Percentiles rank a stretch among this genome's conserved stretches.
Evolutionary conservation across 1,139 yeast genomes (phyloP).

Genomic region (Insectozyma bohioensis): DNA sequence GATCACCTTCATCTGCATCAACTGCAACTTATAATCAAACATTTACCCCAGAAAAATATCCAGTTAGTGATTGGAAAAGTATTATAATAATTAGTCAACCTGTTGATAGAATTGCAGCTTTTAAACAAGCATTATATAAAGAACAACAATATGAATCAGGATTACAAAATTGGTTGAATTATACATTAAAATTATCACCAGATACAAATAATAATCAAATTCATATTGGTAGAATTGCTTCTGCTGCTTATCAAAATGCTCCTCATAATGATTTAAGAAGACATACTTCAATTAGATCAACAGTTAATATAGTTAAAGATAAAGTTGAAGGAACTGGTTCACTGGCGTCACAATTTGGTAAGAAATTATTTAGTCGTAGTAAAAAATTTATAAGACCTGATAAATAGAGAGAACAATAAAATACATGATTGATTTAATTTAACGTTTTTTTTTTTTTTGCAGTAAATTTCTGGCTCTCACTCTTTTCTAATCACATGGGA

Average conservation of each 20-base stretch:
- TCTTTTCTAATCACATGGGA: no score
- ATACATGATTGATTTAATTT: no score
- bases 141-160: conserved; percentile 48
- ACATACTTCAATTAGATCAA: conserved; percentile 42
- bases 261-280: conserved; percentile 45
- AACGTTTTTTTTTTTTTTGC: background rate
- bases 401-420: conserved; percentile 11
- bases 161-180: conserved; percentile 46
- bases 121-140: conserved; percentile 40
- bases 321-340: conserved; percentile 44
- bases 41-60: conserved; percentile 21
- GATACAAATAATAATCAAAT: conserved; percentile 33
- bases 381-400: conserved; percentile 34
- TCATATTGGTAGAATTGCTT: conserved; percentile 46
- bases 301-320: conserved; percentile 44
- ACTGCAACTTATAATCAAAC: background rate
- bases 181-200: conserved; percentile 33
- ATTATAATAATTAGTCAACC: conserved; percentile 47
- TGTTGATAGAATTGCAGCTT: conserved; percentile 37
- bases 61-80: conserved; percentile 44
- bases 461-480: no score
- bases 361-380: conserved; percentile 41
- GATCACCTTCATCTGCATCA: conserved; percentile 3
- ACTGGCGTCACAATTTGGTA: conserved; percentile 44
- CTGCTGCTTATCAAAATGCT: conserved; percentile 49